These are phyloP conservation scores for Malus asiatica DNA, from an alignment of 306 rosid species.

Conservation along the genomic window DNA sequence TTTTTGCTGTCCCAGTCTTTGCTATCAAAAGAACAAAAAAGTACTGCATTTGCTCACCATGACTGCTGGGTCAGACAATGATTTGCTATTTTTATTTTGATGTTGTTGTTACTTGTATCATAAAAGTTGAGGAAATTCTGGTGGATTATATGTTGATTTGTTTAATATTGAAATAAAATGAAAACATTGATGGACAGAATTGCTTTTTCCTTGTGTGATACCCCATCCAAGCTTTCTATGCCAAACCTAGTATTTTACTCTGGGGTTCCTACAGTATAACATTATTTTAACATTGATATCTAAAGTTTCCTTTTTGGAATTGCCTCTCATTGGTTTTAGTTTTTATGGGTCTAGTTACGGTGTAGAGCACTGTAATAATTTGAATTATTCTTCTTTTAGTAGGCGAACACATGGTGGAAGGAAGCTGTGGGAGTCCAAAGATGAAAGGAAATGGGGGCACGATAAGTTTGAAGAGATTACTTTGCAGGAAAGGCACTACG, in stretches of 20 bases:
- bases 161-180: not conserved
- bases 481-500: conserved; percentile 54
- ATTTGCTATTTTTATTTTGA: not conserved
- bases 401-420: conserved; percentile 71
- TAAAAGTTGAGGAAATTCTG: not conserved
- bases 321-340: not conserved
- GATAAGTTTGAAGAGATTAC: conserved; percentile 86
- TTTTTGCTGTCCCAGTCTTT: not conserved
- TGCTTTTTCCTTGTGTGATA: not conserved
- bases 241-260: not conserved
- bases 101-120: not conserved
- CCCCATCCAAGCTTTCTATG: not conserved
- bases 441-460: conserved; percentile 90
- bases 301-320: not conserved
- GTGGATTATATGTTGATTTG: not conserved
- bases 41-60: not conserved
- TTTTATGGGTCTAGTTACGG: not conserved
- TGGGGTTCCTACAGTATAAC: not conserved
- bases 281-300: not conserved
- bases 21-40: not conserved
- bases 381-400: not conserved
- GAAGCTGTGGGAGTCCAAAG: conserved; percentile 93
- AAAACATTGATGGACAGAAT: not conserved
- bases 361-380: not conserved
- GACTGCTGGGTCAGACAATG: not conserved